These are phyloP conservation scores for Fraxinus velutina DNA, from an alignment of 305 asterid genomes.

Conservation along the genomic window DNA sequence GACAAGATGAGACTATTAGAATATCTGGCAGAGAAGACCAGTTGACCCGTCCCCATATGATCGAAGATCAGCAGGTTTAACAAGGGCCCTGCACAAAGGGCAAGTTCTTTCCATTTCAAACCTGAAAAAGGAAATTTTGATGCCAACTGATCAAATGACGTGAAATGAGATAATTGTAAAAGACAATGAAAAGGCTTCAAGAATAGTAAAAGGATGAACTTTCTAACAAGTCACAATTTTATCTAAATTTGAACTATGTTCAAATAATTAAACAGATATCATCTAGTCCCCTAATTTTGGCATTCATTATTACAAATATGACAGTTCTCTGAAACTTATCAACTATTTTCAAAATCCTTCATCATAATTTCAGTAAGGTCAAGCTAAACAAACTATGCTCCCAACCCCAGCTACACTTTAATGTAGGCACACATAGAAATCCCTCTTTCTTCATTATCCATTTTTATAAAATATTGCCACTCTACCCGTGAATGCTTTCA, in stretches of 20 bases:
- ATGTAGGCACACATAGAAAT: neutral
- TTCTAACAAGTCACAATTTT: neutral
- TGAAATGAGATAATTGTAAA: neutral
- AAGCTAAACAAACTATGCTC: neutral
- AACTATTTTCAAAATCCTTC: neutral
- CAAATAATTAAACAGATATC: neutral
- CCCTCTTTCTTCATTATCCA: neutral
- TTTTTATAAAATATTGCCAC: neutral
- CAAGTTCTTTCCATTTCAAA: constrained; percentile 63
- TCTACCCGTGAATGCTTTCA: neutral
- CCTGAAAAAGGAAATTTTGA: constrained; percentile 35
- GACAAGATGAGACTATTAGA: constrained; percentile 20
- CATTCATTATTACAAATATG: neutral
- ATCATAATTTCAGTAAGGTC: neutral
- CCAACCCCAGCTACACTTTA: neutral
- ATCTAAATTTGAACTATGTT: neutral
- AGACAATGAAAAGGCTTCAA: neutral
- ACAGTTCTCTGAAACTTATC: neutral
- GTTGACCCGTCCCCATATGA: constrained; percentile 67
- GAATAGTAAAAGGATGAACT: neutral
- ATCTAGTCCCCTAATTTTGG: neutral
- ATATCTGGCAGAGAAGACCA: constrained; percentile 48
- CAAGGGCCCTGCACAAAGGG: constrained; percentile 65
- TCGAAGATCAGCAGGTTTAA: constrained; percentile 56
- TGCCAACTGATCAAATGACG: neutral